These are phyloP conservation scores for Pseudogymnoascus sp. DNA, from an alignment of 2,329 filamentous ascomycete species.

Conservation along the genomic window DNA sequence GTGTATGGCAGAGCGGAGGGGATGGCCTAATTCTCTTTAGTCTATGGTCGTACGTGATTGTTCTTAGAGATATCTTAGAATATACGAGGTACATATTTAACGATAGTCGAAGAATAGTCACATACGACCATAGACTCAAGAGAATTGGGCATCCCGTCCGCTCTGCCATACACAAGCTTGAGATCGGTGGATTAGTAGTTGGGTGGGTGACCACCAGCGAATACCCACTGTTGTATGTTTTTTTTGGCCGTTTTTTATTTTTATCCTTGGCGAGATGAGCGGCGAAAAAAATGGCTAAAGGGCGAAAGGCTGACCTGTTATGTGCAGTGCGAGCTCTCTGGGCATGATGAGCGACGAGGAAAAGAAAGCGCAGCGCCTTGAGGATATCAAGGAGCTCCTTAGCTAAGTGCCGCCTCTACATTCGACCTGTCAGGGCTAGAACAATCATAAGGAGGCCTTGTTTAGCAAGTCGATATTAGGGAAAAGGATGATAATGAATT, in stretches of 20 bases:
- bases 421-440: neutral
- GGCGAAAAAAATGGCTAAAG: neutral
- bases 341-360: conserved; percentile 95
- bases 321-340: conserved; percentile 71
- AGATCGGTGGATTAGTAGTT: conserved; percentile 25
- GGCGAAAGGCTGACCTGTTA: conserved; percentile 9
- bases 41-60: too few species aligned
- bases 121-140: conserved; percentile 24
- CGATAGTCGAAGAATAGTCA: too few species aligned
- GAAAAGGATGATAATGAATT: neutral
- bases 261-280: neutral
- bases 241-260: neutral
- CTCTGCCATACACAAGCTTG: conserved; percentile 20
- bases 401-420: conserved; percentile 37
- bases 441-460: neutral
- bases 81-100: too few species aligned
- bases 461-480: neutral
- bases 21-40: too few species aligned
- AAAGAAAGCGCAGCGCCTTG: conserved; percentile 79
- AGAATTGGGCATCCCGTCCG: conserved; percentile 24
- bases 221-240: conserved; percentile 23
- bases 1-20: too few species aligned
- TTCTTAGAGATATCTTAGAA: too few species aligned
- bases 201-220: conserved; percentile 25
- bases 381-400: conserved; percentile 87